Base-by-base conservation (phyloP, 2,329 filamentous ascomycete genomes). In the Eutypa lata region DNA sequence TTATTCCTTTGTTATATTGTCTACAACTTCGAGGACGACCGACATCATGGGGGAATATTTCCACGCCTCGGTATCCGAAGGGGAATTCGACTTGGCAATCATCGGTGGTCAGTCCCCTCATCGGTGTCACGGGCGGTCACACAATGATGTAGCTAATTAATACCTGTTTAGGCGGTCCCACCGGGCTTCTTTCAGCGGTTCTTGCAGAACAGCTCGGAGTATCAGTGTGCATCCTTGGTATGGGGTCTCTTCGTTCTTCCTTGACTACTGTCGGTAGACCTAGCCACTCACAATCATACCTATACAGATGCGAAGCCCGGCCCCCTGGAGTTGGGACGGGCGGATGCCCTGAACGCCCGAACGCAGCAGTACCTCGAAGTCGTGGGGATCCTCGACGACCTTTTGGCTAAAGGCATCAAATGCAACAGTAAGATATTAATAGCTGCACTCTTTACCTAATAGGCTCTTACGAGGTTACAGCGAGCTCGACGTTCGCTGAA, bases 341-440 rank as follows among this genome's bases (percentile, higher is more conserved):
- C 76, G 37, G 76, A 79, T 60, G 76, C 76, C 0, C 63, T 79
- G 50, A 79, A 78, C 40, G 76, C 76, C 6, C 68, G 76, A 10
- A 77, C 75, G 0, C 76, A 79, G 40, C 76, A 79, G 44, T 76
- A 75, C 31, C 65, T 78, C 2, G 75, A 78, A 47, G 68, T 76
- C 7, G 74, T 71, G 3, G 69, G 72, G 7, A 68, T 78, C 16
- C 61, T 77, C 1, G 67, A 74, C 33, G 71, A 75, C 37, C 64
- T 79, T 2, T 54, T 77, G 0, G 63, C 69, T 0, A 60, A 68
- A 2, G 75, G 76, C 2, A 68, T 79, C n/a, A 74, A 74, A 53
- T 79, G 76, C 61, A 78, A 78, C 57, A 79, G 75, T 77, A 66
- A 60, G 71, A 26, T 19, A 10, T 33, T n/a, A 21, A 22, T 18